These are phyloP conservation scores for Hanseniaspora jakobsenii DNA, from an alignment of 805 yeast species.

Conservation along the genomic window DNA sequence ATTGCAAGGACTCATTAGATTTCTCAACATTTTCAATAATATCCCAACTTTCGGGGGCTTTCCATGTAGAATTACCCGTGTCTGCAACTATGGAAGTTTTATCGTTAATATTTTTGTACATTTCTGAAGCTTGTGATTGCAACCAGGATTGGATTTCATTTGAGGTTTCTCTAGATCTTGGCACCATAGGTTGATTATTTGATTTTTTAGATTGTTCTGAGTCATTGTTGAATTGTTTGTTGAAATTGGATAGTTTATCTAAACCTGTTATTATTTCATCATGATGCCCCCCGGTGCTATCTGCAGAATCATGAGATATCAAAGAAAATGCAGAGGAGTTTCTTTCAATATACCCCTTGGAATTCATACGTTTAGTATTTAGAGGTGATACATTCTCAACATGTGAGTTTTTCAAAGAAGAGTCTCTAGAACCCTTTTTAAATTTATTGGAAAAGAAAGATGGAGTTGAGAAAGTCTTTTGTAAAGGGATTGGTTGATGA, in stretches of 20 bases:
- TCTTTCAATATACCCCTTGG: too few relatives aligned
- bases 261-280: not conserved
- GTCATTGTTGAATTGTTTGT: too few relatives aligned
- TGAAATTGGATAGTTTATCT: not conserved
- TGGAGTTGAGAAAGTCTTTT: constrained; percentile 13
- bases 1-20: not conserved
- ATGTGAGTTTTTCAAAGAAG: not conserved
- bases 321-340: too few relatives aligned
- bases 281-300: too few relatives aligned
- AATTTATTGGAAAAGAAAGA: constrained; percentile 13
- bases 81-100: not conserved
- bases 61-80: not conserved
- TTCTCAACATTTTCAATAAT: not conserved
- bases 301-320: too few relatives aligned
- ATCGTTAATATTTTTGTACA: too few relatives aligned
- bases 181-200: too few relatives aligned
- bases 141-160: too few relatives aligned
- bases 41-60: constrained; percentile 16
- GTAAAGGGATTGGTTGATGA: not conserved
- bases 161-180: too few relatives aligned
- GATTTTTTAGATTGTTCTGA: too few relatives aligned
- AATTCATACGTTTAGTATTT: too few relatives aligned
- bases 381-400: not conserved
- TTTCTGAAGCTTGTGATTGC: too few relatives aligned
- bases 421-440: not conserved